These are phyloP conservation scores for Porodaedalea pini DNA, from an alignment of 1,284 basidiomycete genomes.

Conservation along the genomic window DNA sequence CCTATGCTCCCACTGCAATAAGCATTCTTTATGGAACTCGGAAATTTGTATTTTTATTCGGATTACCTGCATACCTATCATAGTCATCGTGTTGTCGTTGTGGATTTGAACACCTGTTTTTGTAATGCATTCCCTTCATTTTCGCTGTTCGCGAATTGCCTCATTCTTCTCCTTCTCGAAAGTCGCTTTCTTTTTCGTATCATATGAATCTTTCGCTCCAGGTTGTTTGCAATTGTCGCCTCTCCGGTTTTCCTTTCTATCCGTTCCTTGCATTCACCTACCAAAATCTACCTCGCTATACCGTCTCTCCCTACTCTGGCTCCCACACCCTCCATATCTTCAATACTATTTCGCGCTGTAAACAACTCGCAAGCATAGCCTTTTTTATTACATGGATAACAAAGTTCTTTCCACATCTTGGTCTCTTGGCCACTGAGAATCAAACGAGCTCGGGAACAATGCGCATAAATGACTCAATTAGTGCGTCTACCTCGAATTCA, in stretches of 20 bases:
- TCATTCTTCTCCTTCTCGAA: background rate
- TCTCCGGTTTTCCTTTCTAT: no score
- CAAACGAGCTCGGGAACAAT: no score
- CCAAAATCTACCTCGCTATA: no score
- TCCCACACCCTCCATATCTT: background rate
- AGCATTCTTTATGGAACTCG: constrained; percentile 1
- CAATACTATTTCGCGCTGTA: constrained; percentile 5
- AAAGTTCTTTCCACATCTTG: background rate
- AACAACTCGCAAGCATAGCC: background rate
- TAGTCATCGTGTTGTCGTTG: constrained; percentile 16
- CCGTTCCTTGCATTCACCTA: no score
- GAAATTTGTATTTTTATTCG: constrained; percentile 14
- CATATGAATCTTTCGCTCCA: background rate
- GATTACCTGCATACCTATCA: background rate
- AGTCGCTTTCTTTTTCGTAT: background rate
- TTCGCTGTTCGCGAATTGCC: no score
- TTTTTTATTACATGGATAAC: constrained; percentile 9
- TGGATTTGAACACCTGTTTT: constrained; percentile 3
- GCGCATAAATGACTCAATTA: no score
- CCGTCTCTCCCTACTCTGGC: background rate
- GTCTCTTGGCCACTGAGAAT: constrained; percentile 1
- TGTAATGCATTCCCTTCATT: background rate
- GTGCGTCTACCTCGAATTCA: no score
- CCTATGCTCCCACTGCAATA: constrained; percentile 1
- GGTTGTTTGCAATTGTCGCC: background rate